A percentile compares a stretch with the other conserved stretches of the same genome.
phyloP scores from a whole-genome alignment of 345 rosid genomes.

The Citrus inodora region DNA sequence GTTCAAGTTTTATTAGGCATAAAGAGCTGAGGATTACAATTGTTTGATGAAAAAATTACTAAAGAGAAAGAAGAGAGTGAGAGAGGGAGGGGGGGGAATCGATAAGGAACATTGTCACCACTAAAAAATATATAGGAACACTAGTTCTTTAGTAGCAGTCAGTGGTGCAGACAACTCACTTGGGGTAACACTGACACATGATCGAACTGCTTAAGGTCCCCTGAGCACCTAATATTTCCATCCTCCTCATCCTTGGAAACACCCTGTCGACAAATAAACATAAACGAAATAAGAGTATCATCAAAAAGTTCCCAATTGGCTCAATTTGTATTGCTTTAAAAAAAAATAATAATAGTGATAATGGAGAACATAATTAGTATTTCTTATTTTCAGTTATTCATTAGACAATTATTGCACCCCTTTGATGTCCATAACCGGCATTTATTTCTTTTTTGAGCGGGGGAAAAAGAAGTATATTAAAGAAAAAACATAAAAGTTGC shows the following conservation, averaged over 20 bases:
- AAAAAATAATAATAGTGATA: not conserved
- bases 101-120: not conserved
- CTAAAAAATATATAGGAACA: not conserved
- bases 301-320: slow-evolving; percentile 9
- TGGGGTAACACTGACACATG: slow-evolving; percentile 24
- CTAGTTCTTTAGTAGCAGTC: not conserved
- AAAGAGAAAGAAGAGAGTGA: not conserved
- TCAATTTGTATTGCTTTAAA: not conserved
- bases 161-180: slow-evolving; percentile 27
- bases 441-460: too few relatives aligned
- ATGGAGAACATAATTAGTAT: not conserved
- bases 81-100: not conserved
- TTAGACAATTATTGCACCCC: not conserved
- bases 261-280: slow-evolving; percentile 27
- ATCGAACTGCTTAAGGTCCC: slow-evolving; percentile 23
- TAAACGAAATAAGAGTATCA: slow-evolving; percentile 1
- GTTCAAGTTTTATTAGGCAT: not conserved
- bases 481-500: not conserved
- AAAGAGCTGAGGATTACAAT: not conserved
- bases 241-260: slow-evolving; percentile 24
- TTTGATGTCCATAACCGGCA: not conserved
- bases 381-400: not conserved
- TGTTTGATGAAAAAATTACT: not conserved
- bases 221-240: slow-evolving; percentile 28
- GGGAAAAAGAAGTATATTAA: too few relatives aligned